Percentiles rank a stretch among this genome's conserved stretches.
Conservation (phyloP, 2,329 filamentous ascomycete species). For the Pseudogymnoascus pannorum region DNA sequence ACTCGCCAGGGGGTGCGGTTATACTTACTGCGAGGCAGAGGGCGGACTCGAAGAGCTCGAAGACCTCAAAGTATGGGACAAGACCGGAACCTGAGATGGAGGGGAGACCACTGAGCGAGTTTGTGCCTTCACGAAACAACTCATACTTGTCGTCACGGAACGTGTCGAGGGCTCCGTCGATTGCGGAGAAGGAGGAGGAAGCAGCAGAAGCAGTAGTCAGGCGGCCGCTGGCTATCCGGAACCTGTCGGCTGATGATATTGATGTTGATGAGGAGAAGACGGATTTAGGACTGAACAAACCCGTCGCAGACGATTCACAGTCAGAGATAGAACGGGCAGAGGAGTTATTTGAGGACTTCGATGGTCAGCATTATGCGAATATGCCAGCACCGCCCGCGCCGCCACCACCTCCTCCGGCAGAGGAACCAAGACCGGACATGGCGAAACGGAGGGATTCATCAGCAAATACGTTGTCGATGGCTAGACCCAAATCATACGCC, state of each 20-base stretch:
- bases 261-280: conserved; percentile 16
- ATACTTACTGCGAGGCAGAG: not conserved
- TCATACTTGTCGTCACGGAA: conserved; percentile 14
- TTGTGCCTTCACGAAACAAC: conserved; percentile 18
- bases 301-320: not conserved
- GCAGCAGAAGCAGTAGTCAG: conserved; percentile 17
- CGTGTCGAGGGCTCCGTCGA: conserved; percentile 21
- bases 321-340: conserved; percentile 57
- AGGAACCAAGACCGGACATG: conserved; percentile 11
- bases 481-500: conserved; percentile 49
- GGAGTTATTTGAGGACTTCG: conserved; percentile 69
- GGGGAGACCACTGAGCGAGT: conserved; percentile 27
- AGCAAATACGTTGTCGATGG: conserved; percentile 15
- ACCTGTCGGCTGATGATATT: conserved; percentile 19
- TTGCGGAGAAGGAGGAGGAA: conserved; percentile 23
- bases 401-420: conserved; percentile 12
- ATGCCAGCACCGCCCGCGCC: conserved; percentile 8
- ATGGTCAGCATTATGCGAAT: conserved; percentile 61
- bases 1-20: conserved; percentile 51
- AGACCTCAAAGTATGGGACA: conserved; percentile 34
- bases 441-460: conserved; percentile 14
- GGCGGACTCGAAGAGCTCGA: conserved; percentile 32
- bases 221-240: not conserved
- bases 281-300: not conserved
- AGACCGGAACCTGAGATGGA: conserved; percentile 29